Base-by-base conservation (phyloP, 2,329 filamentous ascomycete species). In the Parastagonospora nodorum region DNA sequence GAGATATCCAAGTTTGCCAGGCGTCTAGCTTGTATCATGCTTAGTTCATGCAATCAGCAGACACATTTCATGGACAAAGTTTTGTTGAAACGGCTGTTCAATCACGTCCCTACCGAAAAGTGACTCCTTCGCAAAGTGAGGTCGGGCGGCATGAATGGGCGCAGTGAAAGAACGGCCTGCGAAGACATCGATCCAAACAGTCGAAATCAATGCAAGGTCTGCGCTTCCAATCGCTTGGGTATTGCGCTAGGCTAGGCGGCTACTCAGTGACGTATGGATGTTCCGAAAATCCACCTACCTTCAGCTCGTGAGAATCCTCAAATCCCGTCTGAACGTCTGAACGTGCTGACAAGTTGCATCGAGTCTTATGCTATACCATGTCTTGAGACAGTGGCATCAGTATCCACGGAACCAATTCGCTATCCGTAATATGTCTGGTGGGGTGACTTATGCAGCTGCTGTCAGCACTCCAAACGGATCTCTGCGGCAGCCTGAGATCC, bases 401-500 rank as follows among this genome's bases (percentile, higher is more conserved):
- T 32, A 33, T 27, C 19, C 24, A 19, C 31, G 37, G 37, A 14
- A 8, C 3, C n/a, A 12, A 24, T 14, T 35, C 30, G 30, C 42
- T 28, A 48, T 16, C 28, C 42, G 48, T 41, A 48, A 30, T 19
- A 61, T 53, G 53, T 42, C 51, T n/a, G n/a, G 37, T 30, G 51
- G 36, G 27, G 48, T 60, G 30, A 57, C 54, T 2, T 63, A 66
- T 36, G 60, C 60, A n/a, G 57, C 57, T n/a, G 61, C 57, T 19
- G 51, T 61, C 35, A 57, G 56, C 48, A 60, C 54, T 11, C 58
- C 58, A 14, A 61, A 52, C 32, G 57, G 56, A 31, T 47, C 40
- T n/a, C 14, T 53, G 15, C 49, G 51, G 3, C 54, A 54, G 10
- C 54, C 58, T 12, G 48, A 54, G 15, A 61, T 60, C 45, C 47